Evolutionary conservation across 2,329 filamentous ascomycete species (phyloP).

Genomic region (Purpureocillium takamizusanense): DNA sequence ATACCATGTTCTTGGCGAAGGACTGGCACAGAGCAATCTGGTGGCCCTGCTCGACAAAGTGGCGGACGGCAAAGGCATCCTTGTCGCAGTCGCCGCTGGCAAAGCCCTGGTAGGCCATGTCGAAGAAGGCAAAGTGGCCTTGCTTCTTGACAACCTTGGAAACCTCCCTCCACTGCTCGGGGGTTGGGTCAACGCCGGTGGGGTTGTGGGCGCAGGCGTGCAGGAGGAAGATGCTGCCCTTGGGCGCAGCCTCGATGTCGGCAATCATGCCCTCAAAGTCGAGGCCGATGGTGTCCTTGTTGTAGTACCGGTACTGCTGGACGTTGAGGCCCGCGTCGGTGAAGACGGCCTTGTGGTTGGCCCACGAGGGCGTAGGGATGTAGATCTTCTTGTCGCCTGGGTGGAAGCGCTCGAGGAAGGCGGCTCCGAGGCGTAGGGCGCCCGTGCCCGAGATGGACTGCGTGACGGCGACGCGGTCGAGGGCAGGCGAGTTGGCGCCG

Average conservation of each 20-base stretch:
- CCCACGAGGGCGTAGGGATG: slow-evolving; percentile 93
- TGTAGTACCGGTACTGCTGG: slow-evolving; percentile 96
- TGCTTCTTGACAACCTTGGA: slow-evolving; percentile 77
- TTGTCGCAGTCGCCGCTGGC: slow-evolving; percentile 84
- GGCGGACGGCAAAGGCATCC: slow-evolving; percentile 86
- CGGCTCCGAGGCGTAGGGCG: slow-evolving; percentile 86
- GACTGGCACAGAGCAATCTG: slow-evolving; percentile 82
- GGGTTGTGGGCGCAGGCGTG: slow-evolving; percentile 98
- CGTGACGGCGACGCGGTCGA: slow-evolving; percentile 79
- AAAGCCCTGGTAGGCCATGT: slow-evolving; percentile 99
- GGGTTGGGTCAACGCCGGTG: slow-evolving; percentile 87
- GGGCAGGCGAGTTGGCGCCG: slow-evolving; percentile 66
- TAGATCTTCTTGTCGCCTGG: slow-evolving; percentile 91
- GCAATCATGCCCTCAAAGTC: slow-evolving; percentile 91
- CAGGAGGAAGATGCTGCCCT: slow-evolving; percentile 82
- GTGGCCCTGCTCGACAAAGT: slow-evolving; percentile 91
- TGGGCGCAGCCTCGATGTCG: slow-evolving; percentile 82
- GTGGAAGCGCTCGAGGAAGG: slow-evolving; percentile 88
- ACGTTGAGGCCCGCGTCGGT: slow-evolving; percentile 84
- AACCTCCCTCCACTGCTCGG: slow-evolving; percentile 88
- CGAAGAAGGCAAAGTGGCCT: slow-evolving; percentile 92
- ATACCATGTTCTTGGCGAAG: slow-evolving; percentile 98
- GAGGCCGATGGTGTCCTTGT: slow-evolving; percentile 95
- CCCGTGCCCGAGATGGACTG: slow-evolving; percentile 98
- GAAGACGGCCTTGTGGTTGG: slow-evolving; percentile 97